phyloP scores from a whole-genome alignment of 192 early-diverging fungal genomes.

The Coemansia sp. region DNA sequence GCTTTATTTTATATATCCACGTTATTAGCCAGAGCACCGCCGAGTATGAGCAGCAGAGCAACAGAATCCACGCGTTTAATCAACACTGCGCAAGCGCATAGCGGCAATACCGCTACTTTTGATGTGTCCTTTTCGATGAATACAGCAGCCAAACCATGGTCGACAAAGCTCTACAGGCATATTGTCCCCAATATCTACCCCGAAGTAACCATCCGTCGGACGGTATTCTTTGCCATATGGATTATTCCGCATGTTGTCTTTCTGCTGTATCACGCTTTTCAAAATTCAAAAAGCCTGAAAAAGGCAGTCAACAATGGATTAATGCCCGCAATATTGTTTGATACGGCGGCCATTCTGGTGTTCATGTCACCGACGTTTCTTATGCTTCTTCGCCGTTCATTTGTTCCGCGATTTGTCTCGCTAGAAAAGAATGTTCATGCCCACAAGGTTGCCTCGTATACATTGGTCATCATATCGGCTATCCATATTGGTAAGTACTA shows the following conservation, averaged over 20 bases:
- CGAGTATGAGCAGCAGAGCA: not conserved
- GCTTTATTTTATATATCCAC: no score
- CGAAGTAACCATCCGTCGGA: constrained; percentile 41
- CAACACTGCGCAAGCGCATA: not conserved
- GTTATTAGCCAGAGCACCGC: not conserved
- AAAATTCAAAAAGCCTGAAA: not conserved
- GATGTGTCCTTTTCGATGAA: not conserved
- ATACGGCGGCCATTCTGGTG: constrained; percentile 70
- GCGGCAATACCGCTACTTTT: not conserved
- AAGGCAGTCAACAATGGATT: constrained; percentile 24
- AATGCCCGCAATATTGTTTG: constrained; percentile 44
- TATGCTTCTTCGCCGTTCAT: constrained; percentile 53
- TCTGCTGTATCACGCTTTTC: constrained; percentile 11
- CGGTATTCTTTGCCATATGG: constrained; percentile 38
- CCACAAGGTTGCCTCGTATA: constrained; percentile 70
- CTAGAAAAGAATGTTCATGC: constrained; percentile 75
- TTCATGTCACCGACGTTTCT: constrained; percentile 80
- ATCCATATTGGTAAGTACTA: constrained; percentile 56
- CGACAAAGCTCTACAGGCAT: not conserved
- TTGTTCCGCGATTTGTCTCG: constrained; percentile 60
- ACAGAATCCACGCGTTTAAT: not conserved
- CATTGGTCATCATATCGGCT: constrained; percentile 61
- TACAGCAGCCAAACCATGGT: not conserved
- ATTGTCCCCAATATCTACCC: constrained; percentile 27
- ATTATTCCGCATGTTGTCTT: constrained; percentile 37